Evolutionary conservation across 352 stramenopile genomes (phyloP).

Genomic region (Phytopythium cucurbitacearum): DNA sequence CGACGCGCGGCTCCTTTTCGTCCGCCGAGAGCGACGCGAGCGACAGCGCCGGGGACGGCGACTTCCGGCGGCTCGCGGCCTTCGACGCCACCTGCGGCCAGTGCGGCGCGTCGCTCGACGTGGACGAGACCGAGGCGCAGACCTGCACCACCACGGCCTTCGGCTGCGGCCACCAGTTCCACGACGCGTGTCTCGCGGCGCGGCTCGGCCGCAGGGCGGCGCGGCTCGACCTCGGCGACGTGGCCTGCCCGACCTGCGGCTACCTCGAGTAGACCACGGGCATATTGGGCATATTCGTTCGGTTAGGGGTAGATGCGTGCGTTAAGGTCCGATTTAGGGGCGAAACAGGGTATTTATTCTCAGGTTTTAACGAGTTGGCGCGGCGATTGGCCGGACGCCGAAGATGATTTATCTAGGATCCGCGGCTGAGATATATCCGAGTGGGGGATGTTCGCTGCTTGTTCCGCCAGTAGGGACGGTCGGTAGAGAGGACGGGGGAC

Average conservation of each 20-base stretch:
- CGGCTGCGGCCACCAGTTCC: constrained; percentile 29
- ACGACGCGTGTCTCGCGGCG: constrained; percentile 19
- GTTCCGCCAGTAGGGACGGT: no score
- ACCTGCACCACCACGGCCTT: constrained; percentile 26
- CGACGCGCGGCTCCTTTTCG: constrained; percentile 17
- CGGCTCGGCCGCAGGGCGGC: no score
- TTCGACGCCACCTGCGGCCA: constrained; percentile 13
- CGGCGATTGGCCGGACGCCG: no score
- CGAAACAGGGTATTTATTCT: no score
- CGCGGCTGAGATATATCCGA: no score
- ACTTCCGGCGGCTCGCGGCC: constrained; percentile 7
- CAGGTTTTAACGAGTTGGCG: no score
- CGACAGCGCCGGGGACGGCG: constrained; percentile 18
- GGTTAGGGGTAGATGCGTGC: no score
- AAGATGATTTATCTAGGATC: no score
- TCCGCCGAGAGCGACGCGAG: constrained; percentile 30
- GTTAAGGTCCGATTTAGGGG: no score
- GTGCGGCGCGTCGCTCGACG: constrained; percentile 18
- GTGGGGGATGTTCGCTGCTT: no score
- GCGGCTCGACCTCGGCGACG: constrained; percentile 4
- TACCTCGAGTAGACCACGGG: constrained; percentile 9
- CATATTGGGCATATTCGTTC: not conserved
- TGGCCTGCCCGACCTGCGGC: constrained; percentile 22
- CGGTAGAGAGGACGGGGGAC: no score
- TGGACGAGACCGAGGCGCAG: constrained; percentile 10